These are phyloP conservation scores for Chaetoceros tenuissimus DNA, from an alignment of 108 stramenopile species.

Conservation along the genomic window DNA sequence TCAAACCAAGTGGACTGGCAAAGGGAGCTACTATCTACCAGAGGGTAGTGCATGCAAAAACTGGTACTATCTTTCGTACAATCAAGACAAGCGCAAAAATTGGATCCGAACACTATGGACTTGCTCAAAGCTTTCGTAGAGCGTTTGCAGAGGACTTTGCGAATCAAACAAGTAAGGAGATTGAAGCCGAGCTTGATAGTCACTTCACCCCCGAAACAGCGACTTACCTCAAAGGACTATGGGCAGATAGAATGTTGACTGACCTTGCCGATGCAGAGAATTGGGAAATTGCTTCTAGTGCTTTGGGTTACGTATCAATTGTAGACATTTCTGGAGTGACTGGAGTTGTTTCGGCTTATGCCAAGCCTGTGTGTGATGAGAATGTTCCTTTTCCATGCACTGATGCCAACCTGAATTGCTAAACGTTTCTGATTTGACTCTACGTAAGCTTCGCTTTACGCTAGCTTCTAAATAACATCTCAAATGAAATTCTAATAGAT, in stretches of 20 bases:
- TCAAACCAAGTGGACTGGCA: not conserved
- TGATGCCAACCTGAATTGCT: too few relatives aligned
- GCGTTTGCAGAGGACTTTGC: not conserved
- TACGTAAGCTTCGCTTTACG: too few relatives aligned
- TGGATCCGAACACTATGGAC: not conserved
- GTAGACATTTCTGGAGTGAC: conserved; percentile 22
- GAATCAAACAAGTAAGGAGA: conserved; percentile 1
- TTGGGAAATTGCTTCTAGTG: not conserved
- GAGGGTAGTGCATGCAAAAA: not conserved
- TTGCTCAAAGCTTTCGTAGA: not conserved
- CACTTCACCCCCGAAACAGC: not conserved
- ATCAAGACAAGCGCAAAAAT: not conserved
- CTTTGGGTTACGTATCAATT: conserved; percentile 4
- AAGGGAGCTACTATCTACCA: not conserved
- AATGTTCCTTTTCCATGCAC: conserved; percentile 5
- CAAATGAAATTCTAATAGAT: too few relatives aligned
- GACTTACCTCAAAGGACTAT: not conserved
- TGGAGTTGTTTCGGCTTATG: conserved; percentile 8
- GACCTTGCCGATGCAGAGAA: not conserved
- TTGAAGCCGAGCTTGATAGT: conserved; percentile 1
- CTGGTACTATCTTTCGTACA: not conserved
- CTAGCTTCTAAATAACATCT: too few relatives aligned
- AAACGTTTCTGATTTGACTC: too few relatives aligned
- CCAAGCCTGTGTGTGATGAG: conserved; percentile 2
- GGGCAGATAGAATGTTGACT: not conserved